Conservation (phyloP, 129 eudicot genomes). For the Erigeron canadensis region DNA sequence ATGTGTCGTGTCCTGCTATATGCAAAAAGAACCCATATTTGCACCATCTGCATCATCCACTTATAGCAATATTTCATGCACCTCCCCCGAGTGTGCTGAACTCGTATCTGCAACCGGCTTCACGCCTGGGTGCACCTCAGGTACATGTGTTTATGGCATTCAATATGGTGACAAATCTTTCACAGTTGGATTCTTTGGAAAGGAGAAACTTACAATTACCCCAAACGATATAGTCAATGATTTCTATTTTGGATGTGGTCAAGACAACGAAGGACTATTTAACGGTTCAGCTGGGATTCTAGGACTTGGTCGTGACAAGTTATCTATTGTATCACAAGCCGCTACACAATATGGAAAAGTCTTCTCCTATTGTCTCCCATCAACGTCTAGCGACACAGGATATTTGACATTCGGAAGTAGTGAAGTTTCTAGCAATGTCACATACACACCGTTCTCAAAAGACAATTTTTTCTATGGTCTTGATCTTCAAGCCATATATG, state of each 20-base stretch:
- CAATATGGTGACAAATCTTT: conserved; percentile 77
- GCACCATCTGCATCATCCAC: conserved; percentile 58
- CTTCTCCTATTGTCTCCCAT: conserved; percentile 84
- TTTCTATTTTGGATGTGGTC: conserved; percentile 74
- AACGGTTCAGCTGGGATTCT: conserved; percentile 57
- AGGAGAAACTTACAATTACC: conserved; percentile 52
- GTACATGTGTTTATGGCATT: conserved; percentile 61
- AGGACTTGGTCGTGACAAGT: conserved; percentile 58
- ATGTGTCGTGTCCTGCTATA: conserved; percentile 54
- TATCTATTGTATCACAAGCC: conserved; percentile 64
- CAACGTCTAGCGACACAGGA: conserved; percentile 49
- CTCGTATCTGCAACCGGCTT: conserved; percentile 59
- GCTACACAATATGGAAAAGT: conserved; percentile 46
- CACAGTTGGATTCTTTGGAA: conserved; percentile 57
- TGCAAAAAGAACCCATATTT: conserved; percentile 62
- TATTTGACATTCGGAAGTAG: conserved; percentile 53
- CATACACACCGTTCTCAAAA: conserved; percentile 46
- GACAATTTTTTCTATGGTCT: conserved; percentile 48
- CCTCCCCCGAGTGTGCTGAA: conserved; percentile 37
- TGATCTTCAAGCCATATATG: conserved; percentile 31
- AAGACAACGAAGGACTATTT: conserved; percentile 66
- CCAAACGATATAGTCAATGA: conserved; percentile 31
- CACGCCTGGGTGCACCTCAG: conserved; percentile 44
- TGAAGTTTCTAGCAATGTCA: conserved; percentile 3
- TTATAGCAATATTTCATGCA: conserved; percentile 66